Evolutionary conservation across 2,329 filamentous ascomycete genomes (phyloP), one percentile per base, ranked within the genome.

Genomic region (Aspergillus sclerotialis): DNA sequence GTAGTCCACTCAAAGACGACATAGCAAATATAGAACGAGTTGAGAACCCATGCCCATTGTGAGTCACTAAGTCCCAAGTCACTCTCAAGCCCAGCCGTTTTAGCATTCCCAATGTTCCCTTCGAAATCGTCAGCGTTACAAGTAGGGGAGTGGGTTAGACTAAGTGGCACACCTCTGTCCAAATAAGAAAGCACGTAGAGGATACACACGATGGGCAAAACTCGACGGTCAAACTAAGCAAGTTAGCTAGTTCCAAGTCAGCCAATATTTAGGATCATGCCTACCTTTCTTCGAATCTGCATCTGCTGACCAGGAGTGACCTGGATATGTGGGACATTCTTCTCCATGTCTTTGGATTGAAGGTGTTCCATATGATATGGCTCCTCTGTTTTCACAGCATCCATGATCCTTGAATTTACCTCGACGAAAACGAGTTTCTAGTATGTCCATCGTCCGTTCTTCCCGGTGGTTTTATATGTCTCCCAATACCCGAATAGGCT

Each of bases 1-100:
- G 46, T 48, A 1, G 46, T 45, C 50, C 50, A 53, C 16, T 52
- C 49, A 11, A 53, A 52, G 13, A 47, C 4, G 14, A 50, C 46
- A 14, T 52, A 53, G 24, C 36, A 47, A 11, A 52, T 49, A 25
- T 53, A 52, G 13, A 53, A 52, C 1, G 46, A 37, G 27, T 48
- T 43, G n/a, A 53, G 28, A 0, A 52, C 43, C 50, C 49, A 53
- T 1, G 47, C 38, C 45, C 47, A 53, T 27, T 53, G 43, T 1
- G 35, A 31, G 15, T 43, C 40, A 28, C 29, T 33, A 4, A 52
- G 36, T 1, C 40, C 24, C 5, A 54, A 40, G 33, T 49, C 47
- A 1, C 31, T 38, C 11, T 42, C 39, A 4, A 50, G 36, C 11
- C 50, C 50, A 1, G 45, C 49, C 2, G 47, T 42, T 26, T 54